Evolutionary conservation across 2,329 filamentous ascomycete genomes (phyloP), one percentile per base, ranked within the genome.

Genomic region (Fusarium sp.): DNA sequence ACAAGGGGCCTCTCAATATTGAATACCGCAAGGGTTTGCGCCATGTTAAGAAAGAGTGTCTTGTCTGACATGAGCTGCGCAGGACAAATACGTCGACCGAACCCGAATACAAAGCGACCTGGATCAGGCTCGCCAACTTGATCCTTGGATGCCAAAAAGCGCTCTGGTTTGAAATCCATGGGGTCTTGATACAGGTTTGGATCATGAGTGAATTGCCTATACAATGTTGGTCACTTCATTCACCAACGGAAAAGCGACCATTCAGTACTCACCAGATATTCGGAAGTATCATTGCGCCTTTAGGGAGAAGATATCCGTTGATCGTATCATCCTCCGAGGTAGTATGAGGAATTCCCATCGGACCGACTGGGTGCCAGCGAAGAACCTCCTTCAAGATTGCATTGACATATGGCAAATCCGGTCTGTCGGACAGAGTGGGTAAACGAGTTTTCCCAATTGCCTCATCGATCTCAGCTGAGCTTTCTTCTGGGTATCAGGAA

Each of bases 11-110:
- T 49, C 6, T 22, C 56, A 5, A 86, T 77, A 7, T 78, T 73
- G 55, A 87, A 87, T 0, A 82, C 83, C 0, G 85, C 77, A 4
- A 88, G 75, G 0, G 79, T 74, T 39, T 83, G 83, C 1, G 77
- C 83, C 22, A 80, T 66, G 5, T 63, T 79, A 17, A 80, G 63
- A 53, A 74, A 80, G 3, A 79, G 17, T 8, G 73, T 66, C 6
- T 71, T 57, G 15, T 75, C 72, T 1, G 77, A 73, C 10, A 80
- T 62, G 21, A 70, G 60, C 1, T 72, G 70, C 0, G 78, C 79
- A 0, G 78, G 74, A 26, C 79, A 80, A 11, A 77, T 69, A 3
- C 79, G 73, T 0, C 79, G 75, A 4, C 79, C 79, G 38, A 76
- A 80, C 1, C 77, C 79, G 50, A 78, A 80, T 3, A 72, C 73